Evolutionary conservation across 495 filamentous ascomycete genomes (phyloP).

Genomic region (Xylaria palmicola): DNA sequence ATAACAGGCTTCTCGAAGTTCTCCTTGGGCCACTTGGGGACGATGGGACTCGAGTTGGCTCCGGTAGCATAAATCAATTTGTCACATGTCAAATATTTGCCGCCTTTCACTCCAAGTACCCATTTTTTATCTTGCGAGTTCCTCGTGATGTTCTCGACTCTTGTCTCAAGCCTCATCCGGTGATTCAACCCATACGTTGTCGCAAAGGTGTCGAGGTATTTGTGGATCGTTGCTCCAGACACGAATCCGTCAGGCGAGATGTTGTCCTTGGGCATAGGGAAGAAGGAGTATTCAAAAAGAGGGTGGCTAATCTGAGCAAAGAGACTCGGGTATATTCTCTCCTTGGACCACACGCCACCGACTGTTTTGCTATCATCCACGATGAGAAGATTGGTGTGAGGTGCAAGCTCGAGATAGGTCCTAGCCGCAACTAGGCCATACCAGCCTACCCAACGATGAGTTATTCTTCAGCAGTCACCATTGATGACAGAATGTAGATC

Average conservation of each 20-base stretch:
- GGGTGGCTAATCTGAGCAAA: conserved; percentile 31
- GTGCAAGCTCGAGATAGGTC: conserved; percentile 42
- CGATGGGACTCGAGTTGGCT: conserved; percentile 38
- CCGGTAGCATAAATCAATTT: conserved; percentile 38
- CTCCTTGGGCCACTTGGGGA: conserved; percentile 38
- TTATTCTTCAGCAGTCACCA: too few species aligned
- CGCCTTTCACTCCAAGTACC: too few species aligned
- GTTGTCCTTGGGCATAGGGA: too few species aligned
- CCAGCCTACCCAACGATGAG: conserved; percentile 32
- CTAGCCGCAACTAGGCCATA: conserved; percentile 44
- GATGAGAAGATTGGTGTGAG: conserved; percentile 39
- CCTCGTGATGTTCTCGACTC: too few species aligned
- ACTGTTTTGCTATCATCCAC: conserved; percentile 45
- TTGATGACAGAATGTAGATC: too few species aligned
- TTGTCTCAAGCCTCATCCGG: too few species aligned
- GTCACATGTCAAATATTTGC: too few species aligned
- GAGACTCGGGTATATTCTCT: conserved; percentile 50
- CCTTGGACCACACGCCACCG: conserved; percentile 53
- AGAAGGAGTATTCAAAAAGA: neutral
- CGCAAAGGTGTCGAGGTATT: too few species aligned
- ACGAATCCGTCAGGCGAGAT: too few species aligned
- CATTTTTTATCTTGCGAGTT: too few species aligned
- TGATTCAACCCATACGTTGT: too few species aligned
- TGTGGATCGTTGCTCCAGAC: too few species aligned
- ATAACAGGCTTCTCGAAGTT: conserved; percentile 35